Conservation (phyloP, 176 grass and related monocot genomes). For the Bothriochloa decipiens region DNA sequence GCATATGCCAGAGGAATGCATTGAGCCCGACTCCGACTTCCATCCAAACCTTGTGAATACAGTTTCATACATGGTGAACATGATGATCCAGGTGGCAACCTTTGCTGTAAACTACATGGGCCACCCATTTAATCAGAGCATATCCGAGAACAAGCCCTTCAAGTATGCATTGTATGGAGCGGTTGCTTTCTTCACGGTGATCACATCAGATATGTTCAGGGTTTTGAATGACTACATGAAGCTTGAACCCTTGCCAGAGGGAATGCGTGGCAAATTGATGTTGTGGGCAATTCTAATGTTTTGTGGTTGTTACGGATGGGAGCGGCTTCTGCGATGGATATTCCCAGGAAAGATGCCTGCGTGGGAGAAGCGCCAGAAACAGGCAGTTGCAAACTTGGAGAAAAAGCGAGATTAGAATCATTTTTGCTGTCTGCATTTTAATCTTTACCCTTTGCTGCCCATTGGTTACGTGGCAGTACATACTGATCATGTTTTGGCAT, state of each 20-base stretch:
- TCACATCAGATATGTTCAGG: constrained; percentile 94
- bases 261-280: constrained; percentile 88
- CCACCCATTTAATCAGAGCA: constrained; percentile 91
- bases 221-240: constrained; percentile 89
- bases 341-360: constrained; percentile 91
- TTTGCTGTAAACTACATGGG: constrained; percentile 99
- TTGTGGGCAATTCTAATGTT: constrained; percentile 91
- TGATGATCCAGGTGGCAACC: constrained; percentile 99
- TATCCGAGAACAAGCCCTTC: constrained; percentile 96
- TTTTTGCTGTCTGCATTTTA: constrained; percentile 20
- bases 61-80: constrained; percentile 99
- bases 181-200: constrained; percentile 89
- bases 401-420: constrained; percentile 69
- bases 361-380: constrained; percentile 86
- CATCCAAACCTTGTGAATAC: constrained; percentile 98
- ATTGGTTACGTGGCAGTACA: constrained; percentile 31
- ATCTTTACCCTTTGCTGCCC: constrained; percentile 34
- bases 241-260: constrained; percentile 76
- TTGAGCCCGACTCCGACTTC: constrained; percentile 92
- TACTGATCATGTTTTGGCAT: constrained; percentile 43
- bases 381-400: constrained; percentile 61
- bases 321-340: constrained; percentile 77
- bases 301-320: constrained; percentile 90
- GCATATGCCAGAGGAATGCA: constrained; percentile 96
- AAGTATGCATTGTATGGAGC: constrained; percentile 81